Percentiles rank a stretch among this genome's conserved stretches.
Conservation (phyloP, 2,329 filamentous ascomycete genomes). For the Fusarium pseudoanthophilum region DNA sequence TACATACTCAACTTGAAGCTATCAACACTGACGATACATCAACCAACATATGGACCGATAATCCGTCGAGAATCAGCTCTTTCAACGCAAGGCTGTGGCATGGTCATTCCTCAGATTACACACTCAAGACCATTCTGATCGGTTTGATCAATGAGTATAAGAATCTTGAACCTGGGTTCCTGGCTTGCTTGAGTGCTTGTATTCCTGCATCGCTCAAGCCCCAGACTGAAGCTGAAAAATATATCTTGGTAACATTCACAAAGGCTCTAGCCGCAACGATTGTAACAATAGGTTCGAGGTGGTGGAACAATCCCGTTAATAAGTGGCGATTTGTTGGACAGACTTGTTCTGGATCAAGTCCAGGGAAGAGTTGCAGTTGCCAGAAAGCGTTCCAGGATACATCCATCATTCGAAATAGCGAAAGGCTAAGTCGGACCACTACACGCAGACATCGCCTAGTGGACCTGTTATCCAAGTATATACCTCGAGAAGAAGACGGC, state of each 20-base stretch:
- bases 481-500: background rate
- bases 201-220: background rate
- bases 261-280: too few relatives aligned
- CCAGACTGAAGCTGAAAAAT: too few relatives aligned
- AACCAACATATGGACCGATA: background rate
- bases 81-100: too few relatives aligned
- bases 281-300: too few relatives aligned
- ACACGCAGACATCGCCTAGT: too few relatives aligned
- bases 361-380: background rate
- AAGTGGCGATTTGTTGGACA: background rate
- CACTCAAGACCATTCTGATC: background rate
- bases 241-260: too few relatives aligned
- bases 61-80: too few relatives aligned
- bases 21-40: background rate
- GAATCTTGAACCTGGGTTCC: background rate
- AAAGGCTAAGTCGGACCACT: too few relatives aligned
- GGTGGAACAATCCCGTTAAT: background rate
- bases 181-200: background rate
- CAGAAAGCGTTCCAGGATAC: background rate
- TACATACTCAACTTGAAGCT: background rate
- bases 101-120: background rate
- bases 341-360: fast-evolving
- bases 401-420: too few relatives aligned
- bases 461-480: background rate
- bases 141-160: background rate